Conservation (phyloP, 805 yeast genomes). For the Candida coleopterorum region DNA sequence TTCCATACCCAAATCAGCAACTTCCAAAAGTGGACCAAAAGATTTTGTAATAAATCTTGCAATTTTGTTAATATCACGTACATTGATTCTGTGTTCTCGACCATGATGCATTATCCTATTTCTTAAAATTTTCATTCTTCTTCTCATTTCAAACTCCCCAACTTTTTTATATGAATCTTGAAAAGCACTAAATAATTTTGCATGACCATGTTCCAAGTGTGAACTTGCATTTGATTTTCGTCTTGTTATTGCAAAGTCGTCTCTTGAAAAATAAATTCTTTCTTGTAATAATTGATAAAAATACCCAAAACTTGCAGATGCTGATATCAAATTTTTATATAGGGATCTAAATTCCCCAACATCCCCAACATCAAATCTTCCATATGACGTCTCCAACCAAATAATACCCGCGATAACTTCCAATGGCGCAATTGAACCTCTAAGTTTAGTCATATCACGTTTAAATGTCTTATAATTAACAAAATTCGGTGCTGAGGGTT, state of each 20-base stretch:
- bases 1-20: slow-evolving; percentile 14
- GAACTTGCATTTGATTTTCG: slow-evolving; percentile 12
- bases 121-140: slow-evolving; percentile 16
- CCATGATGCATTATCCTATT: slow-evolving; percentile 14
- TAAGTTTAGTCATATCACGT: slow-evolving; percentile 15
- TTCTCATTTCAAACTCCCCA: slow-evolving; percentile 22
- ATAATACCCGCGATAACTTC: slow-evolving; percentile 17
- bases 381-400: slow-evolving; percentile 22
- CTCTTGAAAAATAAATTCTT: slow-evolving; percentile 18
- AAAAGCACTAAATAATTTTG: slow-evolving; percentile 22
- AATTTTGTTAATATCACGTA: slow-evolving; percentile 22
- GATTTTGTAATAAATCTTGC: slow-evolving; percentile 16
- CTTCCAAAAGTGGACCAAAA: slow-evolving; percentile 14
- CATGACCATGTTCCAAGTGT: slow-evolving; percentile 13
- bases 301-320: slow-evolving; percentile 21
- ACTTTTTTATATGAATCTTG: slow-evolving; percentile 26
- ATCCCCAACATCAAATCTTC: slow-evolving; percentile 25
- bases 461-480: slow-evolving; percentile 17
- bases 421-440: slow-evolving; percentile 15
- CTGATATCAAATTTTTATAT: slow-evolving; percentile 18
- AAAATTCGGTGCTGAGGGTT: slow-evolving; percentile 23
- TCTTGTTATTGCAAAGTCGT: slow-evolving; percentile 11
- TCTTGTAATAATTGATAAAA: slow-evolving; percentile 25
- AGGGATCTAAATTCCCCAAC: slow-evolving; percentile 21
- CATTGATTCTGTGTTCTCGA: slow-evolving; percentile 11